These are phyloP conservation scores for Cucumis hystrix DNA, from an alignment of 306 rosid genomes.

Conservation along the genomic window DNA sequence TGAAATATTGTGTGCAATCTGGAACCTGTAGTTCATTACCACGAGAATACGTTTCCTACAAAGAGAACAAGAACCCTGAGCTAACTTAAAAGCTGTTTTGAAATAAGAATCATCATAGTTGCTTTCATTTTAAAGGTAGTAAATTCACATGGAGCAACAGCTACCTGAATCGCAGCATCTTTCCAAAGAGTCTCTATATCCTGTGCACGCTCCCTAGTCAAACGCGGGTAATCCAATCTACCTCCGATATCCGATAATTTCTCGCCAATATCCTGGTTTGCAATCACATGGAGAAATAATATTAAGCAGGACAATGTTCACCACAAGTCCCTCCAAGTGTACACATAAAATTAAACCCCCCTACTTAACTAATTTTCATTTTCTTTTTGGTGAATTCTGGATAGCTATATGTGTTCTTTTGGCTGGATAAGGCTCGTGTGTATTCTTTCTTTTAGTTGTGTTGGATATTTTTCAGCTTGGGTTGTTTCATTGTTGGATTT, in stretches of 20 bases:
- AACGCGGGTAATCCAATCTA: constrained; percentile 69
- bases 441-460: not conserved
- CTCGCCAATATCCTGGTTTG: constrained; percentile 63
- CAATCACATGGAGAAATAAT: not conserved
- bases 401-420: not conserved
- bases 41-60: constrained; percentile 82
- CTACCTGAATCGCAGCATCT: constrained; percentile 89
- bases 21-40: constrained; percentile 97
- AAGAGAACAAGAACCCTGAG: constrained; percentile 4
- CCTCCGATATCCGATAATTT: constrained; percentile 75
- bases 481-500: not conserved
- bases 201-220: constrained; percentile 69
- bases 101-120: not conserved
- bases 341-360: not conserved
- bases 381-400: not conserved
- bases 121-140: constrained; percentile 3
- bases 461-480: not conserved
- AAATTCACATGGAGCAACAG: constrained; percentile 6
- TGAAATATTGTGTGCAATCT: constrained; percentile 82
- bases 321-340: not conserved
- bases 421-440: not conserved
- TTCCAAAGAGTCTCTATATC: constrained; percentile 81
- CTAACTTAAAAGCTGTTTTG: not conserved
- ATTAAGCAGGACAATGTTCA: not conserved
- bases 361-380: not conserved